Conservation (phyloP, 2,329 filamentous ascomycete genomes). For the Daldinia sp. region DNA sequence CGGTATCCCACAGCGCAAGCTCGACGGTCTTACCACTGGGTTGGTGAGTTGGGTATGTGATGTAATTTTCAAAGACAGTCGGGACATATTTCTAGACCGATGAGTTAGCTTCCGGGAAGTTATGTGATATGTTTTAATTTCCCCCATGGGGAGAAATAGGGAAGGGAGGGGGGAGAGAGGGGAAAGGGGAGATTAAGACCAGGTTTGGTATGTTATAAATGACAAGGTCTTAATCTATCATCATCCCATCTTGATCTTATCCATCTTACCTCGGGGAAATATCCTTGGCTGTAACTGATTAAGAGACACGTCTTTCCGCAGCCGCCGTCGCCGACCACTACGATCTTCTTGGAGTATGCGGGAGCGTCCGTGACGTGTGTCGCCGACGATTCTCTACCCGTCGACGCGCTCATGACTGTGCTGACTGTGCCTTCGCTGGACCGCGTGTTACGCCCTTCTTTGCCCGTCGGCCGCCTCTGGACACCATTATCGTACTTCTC, state of each 20-base stretch:
- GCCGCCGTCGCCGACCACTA: conserved; percentile 96
- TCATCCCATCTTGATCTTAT: background rate
- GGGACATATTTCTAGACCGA: conserved; percentile 89
- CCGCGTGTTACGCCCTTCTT: conserved; percentile 67
- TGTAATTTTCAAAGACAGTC: conserved; percentile 99
- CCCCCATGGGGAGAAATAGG: conserved; percentile 1
- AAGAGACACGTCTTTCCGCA: conserved; percentile 98
- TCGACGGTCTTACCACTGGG: conserved; percentile 94
- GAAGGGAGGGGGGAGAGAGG: background rate
- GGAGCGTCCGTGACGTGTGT: conserved; percentile 92
- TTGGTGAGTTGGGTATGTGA: conserved; percentile 92
- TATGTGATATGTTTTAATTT: no score
- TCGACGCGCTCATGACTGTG: conserved; percentile 82
- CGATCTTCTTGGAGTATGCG: conserved; percentile 98
- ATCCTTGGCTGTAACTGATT: conserved; percentile 98
- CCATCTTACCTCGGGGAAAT: conserved; percentile 92
- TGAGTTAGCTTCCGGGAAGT: conserved; percentile 17
- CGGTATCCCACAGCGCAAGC: conserved; percentile 97
- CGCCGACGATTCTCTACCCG: conserved; percentile 79
- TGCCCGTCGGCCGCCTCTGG: conserved; percentile 54
- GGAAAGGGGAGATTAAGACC: conserved; percentile 3
- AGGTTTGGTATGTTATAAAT: background rate
- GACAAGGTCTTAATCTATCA: background rate
- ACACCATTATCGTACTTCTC: conserved; percentile 58
- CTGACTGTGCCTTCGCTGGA: conserved; percentile 92